These are phyloP conservation scores for Elsinoe batatas DNA, from an alignment of 2,329 filamentous ascomycete species.

Conservation along the genomic window DNA sequence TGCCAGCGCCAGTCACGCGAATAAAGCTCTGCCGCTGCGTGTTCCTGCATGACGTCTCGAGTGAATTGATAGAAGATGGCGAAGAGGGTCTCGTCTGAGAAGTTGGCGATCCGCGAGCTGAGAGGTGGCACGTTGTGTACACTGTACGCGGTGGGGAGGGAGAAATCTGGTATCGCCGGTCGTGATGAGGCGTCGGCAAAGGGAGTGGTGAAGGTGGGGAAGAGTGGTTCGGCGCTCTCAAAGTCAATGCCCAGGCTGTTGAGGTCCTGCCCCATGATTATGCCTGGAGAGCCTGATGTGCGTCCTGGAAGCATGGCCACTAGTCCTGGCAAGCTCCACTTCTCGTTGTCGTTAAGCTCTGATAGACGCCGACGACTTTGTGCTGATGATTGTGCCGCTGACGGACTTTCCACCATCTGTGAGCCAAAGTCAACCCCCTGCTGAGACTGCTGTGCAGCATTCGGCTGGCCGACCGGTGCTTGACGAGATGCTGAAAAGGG, in stretches of 20 bases:
- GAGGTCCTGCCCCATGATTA: conserved; percentile 55
- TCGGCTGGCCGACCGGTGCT: conserved; percentile 10
- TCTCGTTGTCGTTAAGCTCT: conserved; percentile 51
- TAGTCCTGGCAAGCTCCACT: conserved; percentile 51
- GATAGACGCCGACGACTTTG: conserved; percentile 19
- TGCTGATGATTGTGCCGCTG: conserved; percentile 9
- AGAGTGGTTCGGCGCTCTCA: conserved; percentile 43
- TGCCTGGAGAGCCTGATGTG: conserved; percentile 30
- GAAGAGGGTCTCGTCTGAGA: conserved; percentile 51
- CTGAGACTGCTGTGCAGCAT: conserved; percentile 13
- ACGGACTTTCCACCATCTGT: conserved; percentile 13
- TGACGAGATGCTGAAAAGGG: conserved; percentile 1
- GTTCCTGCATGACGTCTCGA: conserved; percentile 54
- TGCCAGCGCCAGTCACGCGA: conserved; percentile 46
- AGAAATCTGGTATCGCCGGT: conserved; percentile 54
- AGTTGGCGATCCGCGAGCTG: conserved; percentile 28
- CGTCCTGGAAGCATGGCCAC: conserved; percentile 42
- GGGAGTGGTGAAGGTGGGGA: conserved; percentile 54
- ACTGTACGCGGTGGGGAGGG: conserved; percentile 53
- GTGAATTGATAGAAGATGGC: conserved; percentile 62
- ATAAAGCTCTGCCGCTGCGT: conserved; percentile 52
- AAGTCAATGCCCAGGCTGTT: conserved; percentile 55
- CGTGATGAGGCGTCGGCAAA: conserved; percentile 50
- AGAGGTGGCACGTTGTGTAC: conserved; percentile 57
- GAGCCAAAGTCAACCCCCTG: conserved; percentile 14